Conservation (phyloP, 2,329 filamentous ascomycete genomes). For the Colletotrichum sp. region DNA sequence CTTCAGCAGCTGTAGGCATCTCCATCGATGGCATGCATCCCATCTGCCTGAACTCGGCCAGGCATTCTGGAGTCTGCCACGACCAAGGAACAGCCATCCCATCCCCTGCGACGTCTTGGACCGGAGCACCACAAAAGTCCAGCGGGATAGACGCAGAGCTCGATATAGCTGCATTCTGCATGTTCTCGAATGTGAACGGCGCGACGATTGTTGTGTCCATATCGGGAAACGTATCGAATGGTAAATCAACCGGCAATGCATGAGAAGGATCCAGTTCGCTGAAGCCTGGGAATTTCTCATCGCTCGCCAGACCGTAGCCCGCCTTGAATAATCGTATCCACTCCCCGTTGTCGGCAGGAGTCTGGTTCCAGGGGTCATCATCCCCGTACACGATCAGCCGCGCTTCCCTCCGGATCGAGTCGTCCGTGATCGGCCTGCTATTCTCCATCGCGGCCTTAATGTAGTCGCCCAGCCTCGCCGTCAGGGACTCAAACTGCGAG, state of each 20-base stretch:
- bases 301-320: not conserved
- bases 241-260: not conserved
- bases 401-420: not conserved
- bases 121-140: not conserved
- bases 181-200: not conserved
- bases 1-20: not conserved
- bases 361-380: not conserved
- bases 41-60: not conserved
- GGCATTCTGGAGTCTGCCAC: not conserved
- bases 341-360: not conserved
- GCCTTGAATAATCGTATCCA: not conserved
- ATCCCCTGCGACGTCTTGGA: not conserved
- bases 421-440: not conserved
- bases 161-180: not conserved
- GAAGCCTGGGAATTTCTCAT: not conserved
- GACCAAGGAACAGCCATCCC: not conserved
- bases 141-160: not conserved
- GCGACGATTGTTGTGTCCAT: rapidly evolving
- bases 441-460: not conserved
- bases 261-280: not conserved
- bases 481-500: not conserved
- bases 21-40: not conserved
- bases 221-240: rapidly evolving
- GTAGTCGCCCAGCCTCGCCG: not conserved
- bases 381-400: not conserved